A percentile compares a stretch with the other conserved stretches of the same genome.
These are phyloP conservation scores for Porphyrellus cyaneotinctus DNA, from an alignment of 768 basidiomycete species.

Conservation along the genomic window DNA sequence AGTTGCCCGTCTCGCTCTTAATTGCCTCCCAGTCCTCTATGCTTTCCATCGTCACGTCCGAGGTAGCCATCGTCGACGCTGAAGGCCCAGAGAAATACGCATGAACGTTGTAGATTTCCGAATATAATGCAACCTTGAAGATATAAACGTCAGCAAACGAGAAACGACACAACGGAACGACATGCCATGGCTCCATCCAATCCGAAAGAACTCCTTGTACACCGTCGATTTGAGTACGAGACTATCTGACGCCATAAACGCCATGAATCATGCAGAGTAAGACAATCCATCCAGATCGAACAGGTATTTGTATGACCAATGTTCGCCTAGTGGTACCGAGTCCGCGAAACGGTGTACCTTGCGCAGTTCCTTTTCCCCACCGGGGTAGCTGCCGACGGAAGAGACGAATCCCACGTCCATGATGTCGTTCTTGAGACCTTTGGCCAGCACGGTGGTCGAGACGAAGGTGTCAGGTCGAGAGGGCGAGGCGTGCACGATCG, in stretches of 20 bases:
- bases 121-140: conserved; percentile 81
- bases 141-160: neutral
- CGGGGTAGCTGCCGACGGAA: conserved; percentile 71
- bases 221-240: conserved; percentile 88
- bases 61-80: conserved; percentile 47
- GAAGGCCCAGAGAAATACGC: conserved; percentile 90
- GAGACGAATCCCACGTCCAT: conserved; percentile 90
- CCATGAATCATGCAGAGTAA: conserved; percentile 90
- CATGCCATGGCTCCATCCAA: conserved; percentile 88
- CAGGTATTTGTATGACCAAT: conserved; percentile 93
- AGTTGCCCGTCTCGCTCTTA: conserved; percentile 66
- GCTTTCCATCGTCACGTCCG: conserved; percentile 46
- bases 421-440: conserved; percentile 65
- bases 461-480: conserved; percentile 52
- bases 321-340: conserved; percentile 74
- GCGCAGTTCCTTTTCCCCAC: conserved; percentile 65
- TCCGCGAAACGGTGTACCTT: conserved; percentile 66
- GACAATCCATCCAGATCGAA: conserved; percentile 94
- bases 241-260: conserved; percentile 81
- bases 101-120: conserved; percentile 91
- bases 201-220: conserved; percentile 86
- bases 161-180: conserved; percentile 1
- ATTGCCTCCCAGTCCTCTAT: conserved; percentile 29
- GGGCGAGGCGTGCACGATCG: conserved; percentile 69
- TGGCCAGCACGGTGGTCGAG: conserved; percentile 56